A percentile compares a stretch with the other conserved stretches of the same genome.
Conservation (phyloP, 75 land plant species). For the Gnetum montanum region DNA sequence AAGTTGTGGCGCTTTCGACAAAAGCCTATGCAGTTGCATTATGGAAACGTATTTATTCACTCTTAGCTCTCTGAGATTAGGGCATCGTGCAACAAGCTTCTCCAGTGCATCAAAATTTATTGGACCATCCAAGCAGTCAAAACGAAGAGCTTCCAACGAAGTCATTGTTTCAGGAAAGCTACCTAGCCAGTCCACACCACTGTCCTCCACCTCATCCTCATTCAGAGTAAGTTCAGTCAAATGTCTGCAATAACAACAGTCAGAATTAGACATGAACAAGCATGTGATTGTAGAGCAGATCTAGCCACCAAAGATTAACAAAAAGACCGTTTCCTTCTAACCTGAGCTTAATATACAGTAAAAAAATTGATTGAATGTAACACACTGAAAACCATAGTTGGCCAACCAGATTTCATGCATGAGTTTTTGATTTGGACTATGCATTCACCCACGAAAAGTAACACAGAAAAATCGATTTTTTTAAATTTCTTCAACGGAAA, state of each 20-base stretch:
- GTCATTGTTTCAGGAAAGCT: constrained; percentile 68
- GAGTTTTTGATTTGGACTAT: too few relatives aligned
- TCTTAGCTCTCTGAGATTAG: constrained; percentile 50
- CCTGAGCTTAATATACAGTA: too few relatives aligned
- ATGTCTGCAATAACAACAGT: constrained; percentile 27
- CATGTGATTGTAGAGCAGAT: too few relatives aligned
- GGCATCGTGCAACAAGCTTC: constrained; percentile 66
- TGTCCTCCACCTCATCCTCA: constrained; percentile 56
- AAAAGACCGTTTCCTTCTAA: too few relatives aligned
- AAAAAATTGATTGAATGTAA: too few relatives aligned
- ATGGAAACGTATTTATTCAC: constrained; percentile 52
- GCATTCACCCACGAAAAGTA: too few relatives aligned
- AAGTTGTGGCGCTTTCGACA: constrained; percentile 58
- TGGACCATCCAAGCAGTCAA: constrained; percentile 46
- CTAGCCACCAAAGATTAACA: too few relatives aligned
- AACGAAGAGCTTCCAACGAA: constrained; percentile 58
- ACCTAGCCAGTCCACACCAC: constrained; percentile 53
- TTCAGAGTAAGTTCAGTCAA: constrained; percentile 69
- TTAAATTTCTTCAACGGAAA: too few relatives aligned
- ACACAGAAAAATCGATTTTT: too few relatives aligned
- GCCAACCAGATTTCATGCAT: too few relatives aligned
- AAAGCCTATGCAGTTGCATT: constrained; percentile 40
- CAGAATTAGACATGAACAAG: too few relatives aligned
- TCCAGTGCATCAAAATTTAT: constrained; percentile 51
- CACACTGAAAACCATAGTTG: too few relatives aligned